phyloP scores from a whole-genome alignment of 2,329 filamentous ascomycete genomes.

The Pseudohalonectria lignicola region DNA sequence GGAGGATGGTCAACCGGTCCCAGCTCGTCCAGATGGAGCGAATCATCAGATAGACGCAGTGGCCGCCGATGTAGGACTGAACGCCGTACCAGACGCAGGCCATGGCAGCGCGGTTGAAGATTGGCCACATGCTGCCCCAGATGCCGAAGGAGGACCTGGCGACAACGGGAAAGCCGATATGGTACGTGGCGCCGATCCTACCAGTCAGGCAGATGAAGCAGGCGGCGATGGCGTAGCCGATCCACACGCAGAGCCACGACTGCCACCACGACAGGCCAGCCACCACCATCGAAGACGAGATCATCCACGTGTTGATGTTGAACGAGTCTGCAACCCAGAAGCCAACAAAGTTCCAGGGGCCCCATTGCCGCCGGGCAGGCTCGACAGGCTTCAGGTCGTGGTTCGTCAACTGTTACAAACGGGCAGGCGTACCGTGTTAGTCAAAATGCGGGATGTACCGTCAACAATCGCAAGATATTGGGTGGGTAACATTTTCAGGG shows the following conservation, averaged over 20 bases:
- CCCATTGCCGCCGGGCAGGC: conserved; percentile 70
- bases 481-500: too few species aligned
- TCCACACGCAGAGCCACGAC: conserved; percentile 78
- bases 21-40: conserved; percentile 67
- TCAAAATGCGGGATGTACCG: background rate
- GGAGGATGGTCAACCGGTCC: too few species aligned
- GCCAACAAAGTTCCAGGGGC: conserved; percentile 75
- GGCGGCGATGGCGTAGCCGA: conserved; percentile 70
- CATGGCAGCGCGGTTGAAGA: conserved; percentile 82
- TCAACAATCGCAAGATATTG: background rate
- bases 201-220: conserved; percentile 68
- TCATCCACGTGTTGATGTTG: conserved; percentile 94
- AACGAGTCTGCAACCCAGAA: conserved; percentile 82
- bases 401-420: conserved; percentile 54
- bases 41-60: conserved; percentile 85
- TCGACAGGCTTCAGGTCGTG: conserved; percentile 75
- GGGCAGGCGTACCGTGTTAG: too few species aligned
- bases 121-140: conserved; percentile 81
- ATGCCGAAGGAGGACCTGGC: conserved; percentile 73
- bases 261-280: conserved; percentile 83
- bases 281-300: conserved; percentile 72
- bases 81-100: conserved; percentile 83
- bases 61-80: conserved; percentile 72
- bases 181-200: conserved; percentile 76
- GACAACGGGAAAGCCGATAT: conserved; percentile 81